Percentiles rank a stretch among this genome's conserved stretches.
Evolutionary conservation across 352 stramenopile species (phyloP).

Genomic region (Phytophthora kernoviae): DNA sequence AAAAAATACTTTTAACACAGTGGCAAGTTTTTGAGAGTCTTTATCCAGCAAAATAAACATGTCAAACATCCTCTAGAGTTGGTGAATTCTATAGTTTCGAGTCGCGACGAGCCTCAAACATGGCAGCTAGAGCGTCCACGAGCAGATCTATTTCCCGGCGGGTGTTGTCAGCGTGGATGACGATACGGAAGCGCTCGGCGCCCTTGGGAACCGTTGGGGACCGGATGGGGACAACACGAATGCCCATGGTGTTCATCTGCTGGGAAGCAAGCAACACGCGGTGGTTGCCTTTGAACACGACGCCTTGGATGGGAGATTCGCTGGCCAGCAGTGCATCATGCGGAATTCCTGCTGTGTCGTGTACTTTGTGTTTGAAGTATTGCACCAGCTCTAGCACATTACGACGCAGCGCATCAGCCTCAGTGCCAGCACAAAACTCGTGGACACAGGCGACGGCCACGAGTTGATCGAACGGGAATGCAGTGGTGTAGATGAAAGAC

Average conservation of each 20-base stretch:
- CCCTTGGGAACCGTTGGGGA: slow-evolving; percentile 95
- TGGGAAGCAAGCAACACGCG: slow-evolving; percentile 80
- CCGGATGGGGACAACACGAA: slow-evolving; percentile 95
- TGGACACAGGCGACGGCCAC: slow-evolving; percentile 90
- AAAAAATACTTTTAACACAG: slow-evolving; percentile 11
- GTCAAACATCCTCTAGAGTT: slow-evolving; percentile 8
- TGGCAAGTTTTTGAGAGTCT: slow-evolving; percentile 5
- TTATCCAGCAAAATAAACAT: slow-evolving; percentile 28
- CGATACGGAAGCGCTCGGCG: slow-evolving; percentile 95
- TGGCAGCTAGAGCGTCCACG: slow-evolving; percentile 47
- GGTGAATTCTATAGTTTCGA: slow-evolving; percentile 41
- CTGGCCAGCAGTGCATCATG: slow-evolving; percentile 58
- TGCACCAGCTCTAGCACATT: slow-evolving; percentile 61
- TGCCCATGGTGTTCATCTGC: slow-evolving; percentile 62
- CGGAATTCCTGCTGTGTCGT: slow-evolving; percentile 41
- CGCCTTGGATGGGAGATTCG: slow-evolving; percentile 93
- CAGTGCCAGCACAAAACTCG: slow-evolving; percentile 71
- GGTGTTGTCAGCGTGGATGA: slow-evolving; percentile 96
- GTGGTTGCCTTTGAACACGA: slow-evolving; percentile 94
- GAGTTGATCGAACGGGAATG: slow-evolving; percentile 92
- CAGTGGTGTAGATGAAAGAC: slow-evolving; percentile 98
- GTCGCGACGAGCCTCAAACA: slow-evolving; percentile 42
- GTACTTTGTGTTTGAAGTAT: slow-evolving; percentile 81
- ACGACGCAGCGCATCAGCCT: slow-evolving; percentile 45
- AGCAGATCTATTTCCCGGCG: slow-evolving; percentile 81